A percentile compares a stretch with the other conserved stretches of the same genome.
Evolutionary conservation across 1,284 basidiomycete genomes (phyloP).

Genomic region (Sanghuangporus weigelae): DNA sequence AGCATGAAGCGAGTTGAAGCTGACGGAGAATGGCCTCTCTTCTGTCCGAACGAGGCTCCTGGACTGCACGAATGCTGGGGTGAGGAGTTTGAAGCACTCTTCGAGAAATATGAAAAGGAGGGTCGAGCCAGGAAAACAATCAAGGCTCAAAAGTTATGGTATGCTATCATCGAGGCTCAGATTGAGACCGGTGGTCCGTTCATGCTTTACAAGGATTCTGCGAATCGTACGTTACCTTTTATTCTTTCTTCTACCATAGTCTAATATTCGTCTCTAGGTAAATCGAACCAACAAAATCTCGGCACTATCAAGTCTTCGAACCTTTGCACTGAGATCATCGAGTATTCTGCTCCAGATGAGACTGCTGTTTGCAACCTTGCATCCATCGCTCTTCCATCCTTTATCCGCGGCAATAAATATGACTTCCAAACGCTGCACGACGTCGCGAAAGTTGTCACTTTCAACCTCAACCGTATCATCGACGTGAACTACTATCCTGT

Average conservation of each 20-base stretch:
- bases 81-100: conserved; percentile 89
- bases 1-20: conserved; percentile 93
- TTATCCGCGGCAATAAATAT: conserved; percentile 71
- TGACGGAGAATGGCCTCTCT: conserved; percentile 90
- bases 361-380: conserved; percentile 99
- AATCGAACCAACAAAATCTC: conserved; percentile 98
- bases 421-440: conserved; percentile 96
- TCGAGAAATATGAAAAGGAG: conserved; percentile 87
- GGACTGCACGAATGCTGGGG: conserved; percentile 88
- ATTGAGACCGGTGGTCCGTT: conserved; percentile 98
- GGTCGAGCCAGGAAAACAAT: conserved; percentile 85
- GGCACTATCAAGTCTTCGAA: conserved; percentile 99
- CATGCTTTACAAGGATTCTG: conserved; percentile 96
- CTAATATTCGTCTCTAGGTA: conserved; percentile 43
- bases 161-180: conserved; percentile 94
- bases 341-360: conserved; percentile 97
- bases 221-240: conserved; percentile 55
- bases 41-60: conserved; percentile 97
- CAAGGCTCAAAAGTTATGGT: conserved; percentile 98
- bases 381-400: conserved; percentile 91
- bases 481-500: conserved; percentile 95
- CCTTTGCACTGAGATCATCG: conserved; percentile 98
- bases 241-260: conserved; percentile 8
- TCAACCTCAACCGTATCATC: conserved; percentile 94
- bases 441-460: conserved; percentile 88